phyloP scores from a whole-genome alignment of 202 grass and related monocot genomes.

The Hordeum pubiflorum region DNA sequence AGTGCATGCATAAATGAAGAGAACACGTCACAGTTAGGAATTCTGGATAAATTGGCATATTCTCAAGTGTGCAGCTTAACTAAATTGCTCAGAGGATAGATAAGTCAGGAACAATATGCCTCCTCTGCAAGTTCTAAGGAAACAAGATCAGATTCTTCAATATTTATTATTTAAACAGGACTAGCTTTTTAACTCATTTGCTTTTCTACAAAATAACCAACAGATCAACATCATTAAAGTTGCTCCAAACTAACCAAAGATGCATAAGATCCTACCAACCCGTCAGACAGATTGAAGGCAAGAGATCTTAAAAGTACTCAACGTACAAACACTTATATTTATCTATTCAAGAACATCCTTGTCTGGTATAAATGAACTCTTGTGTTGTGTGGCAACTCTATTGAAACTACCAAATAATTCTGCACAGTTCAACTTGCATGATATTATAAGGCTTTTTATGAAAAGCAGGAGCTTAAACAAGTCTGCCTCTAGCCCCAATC shows the following conservation, averaged over 20 bases:
- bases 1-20: not conserved
- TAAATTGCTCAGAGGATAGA: not conserved
- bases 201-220: not conserved
- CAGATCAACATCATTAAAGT: slow-evolving; percentile 33
- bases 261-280: slow-evolving; percentile 45
- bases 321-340: slow-evolving; percentile 23
- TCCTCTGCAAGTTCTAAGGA: not conserved
- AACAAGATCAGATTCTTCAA: slow-evolving; percentile 1
- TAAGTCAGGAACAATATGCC: not conserved
- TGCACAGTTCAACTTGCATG: slow-evolving; percentile 29
- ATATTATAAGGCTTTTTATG: slow-evolving; percentile 18
- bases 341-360: slow-evolving; percentile 28
- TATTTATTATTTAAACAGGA: not conserved
- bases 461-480: slow-evolving; percentile 19
- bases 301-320: slow-evolving; percentile 36
- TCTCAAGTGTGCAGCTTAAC: not conserved
- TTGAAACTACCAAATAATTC: slow-evolving; percentile 29
- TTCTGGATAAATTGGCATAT: not conserved
- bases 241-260: slow-evolving; percentile 35
- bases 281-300: slow-evolving; percentile 8
- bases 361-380: slow-evolving; percentile 40
- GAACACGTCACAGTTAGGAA: not conserved
- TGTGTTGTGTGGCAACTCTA: slow-evolving; percentile 23
- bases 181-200: not conserved
- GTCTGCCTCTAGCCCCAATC: slow-evolving; percentile 17